Percentiles rank a stretch among this genome's conserved stretches.
Conservation (phyloP, 176 grass and related monocot genomes). For the Zea mays region Zm-B73-REFERENCE-NAM-5.0 NC_050099.1:6821001-6821500, state of each 20-base stretch:
- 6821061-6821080: slow-evolving; percentile 79
- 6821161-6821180: slow-evolving; percentile 44
- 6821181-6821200: slow-evolving; percentile 84
- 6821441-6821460: slow-evolving; percentile 76
- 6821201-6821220: slow-evolving; percentile 91
- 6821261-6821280: slow-evolving; percentile 66
- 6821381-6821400: slow-evolving; percentile 64
- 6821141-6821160: slow-evolving; percentile 18
- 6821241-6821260: slow-evolving; percentile 74
- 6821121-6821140: too few species aligned
- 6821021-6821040: slow-evolving; percentile 77
- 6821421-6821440: slow-evolving; percentile 65
- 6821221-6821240: slow-evolving; percentile 94
- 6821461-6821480: slow-evolving; percentile 65
- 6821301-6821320: slow-evolving; percentile 59
- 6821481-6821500: slow-evolving; percentile 77
- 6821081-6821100: background rate
- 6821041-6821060: slow-evolving; percentile 75
- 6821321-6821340: background rate
- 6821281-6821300: slow-evolving; percentile 70
- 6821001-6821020: slow-evolving; percentile 94
- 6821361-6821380: slow-evolving; percentile 15
- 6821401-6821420: slow-evolving; percentile 72
- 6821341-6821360: background rate
- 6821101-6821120: background rate